Evolutionary conservation across 352 stramenopile genomes (phyloP), one percentile per base, ranked within the genome.

Genomic region (Pythium phragmitis): DNA sequence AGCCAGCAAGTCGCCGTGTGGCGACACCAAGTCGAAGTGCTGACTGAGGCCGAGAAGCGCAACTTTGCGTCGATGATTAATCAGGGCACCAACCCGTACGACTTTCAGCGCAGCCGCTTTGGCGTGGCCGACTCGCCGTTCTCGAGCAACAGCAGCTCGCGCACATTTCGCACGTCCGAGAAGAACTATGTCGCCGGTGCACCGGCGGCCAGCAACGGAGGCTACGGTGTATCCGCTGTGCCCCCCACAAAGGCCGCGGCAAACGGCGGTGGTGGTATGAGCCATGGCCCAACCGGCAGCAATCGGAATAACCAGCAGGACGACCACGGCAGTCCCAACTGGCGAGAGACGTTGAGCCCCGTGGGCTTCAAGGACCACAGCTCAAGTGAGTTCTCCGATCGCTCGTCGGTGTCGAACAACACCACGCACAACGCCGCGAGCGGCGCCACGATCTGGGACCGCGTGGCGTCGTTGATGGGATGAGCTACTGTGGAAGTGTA

Each of bases 1-100:
- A 85, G 79, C 68, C 85, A 94, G 57, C 85, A 94, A 66, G 79
- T 94, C 42, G 80, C 79, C 0, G 80, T 94, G 57, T 94, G 85
- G 85, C 80, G 85, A 19, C 85, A 94, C 51, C 85, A 94, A 57
- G 85, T 94, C 11, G 85, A 94, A 65, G 85, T 94, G 41, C 58
- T 94, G 3, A 94, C 85, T 2, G 85, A 94, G 45, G 81, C 84
- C 1, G 85, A 94, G 64, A 88, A 87, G 68, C 82, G 85, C 28
- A 91, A 89, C 57, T 91, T 91, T 19, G 76, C 76, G 28, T 72
- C 81, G 34, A 73, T 88, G 65, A 70, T 87, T 46, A 77, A 79
- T 69, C 82, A 77, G 30, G 81, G 80, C 16, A 73, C 79, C 52
- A 78, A 85, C 46, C 73, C 80, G 48, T 87, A 87, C 55, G 77